Conservation (phyloP, 2,329 filamentous ascomycete species). For the Fusarium ramigenum region DNA sequence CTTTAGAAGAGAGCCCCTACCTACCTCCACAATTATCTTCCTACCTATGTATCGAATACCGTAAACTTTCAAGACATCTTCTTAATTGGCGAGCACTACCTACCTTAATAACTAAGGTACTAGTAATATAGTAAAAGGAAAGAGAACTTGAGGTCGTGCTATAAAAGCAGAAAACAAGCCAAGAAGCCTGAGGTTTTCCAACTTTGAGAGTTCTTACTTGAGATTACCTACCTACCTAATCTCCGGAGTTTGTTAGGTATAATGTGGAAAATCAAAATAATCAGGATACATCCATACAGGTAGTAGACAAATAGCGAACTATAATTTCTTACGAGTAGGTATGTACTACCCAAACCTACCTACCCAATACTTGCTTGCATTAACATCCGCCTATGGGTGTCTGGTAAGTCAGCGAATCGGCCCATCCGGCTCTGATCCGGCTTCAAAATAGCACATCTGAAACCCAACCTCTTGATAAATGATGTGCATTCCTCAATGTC, state of each 20-base stretch:
- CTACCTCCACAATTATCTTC: neutral
- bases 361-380: neutral
- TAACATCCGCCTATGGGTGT: neutral
- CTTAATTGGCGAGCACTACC: neutral
- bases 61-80: neutral
- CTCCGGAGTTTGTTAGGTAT: too few relatives aligned
- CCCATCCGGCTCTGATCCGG: slow-evolving; percentile 12
- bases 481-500: slow-evolving; percentile 8
- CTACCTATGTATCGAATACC: neutral
- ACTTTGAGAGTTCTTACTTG: neutral
- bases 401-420: slow-evolving; percentile 18
- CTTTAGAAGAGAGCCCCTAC: neutral
- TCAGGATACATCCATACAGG: neutral
- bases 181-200: neutral
- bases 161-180: neutral
- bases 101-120: neutral
- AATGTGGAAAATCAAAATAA: neutral
- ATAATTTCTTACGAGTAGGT: neutral
- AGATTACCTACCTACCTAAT: neutral
- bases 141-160: neutral
- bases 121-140: neutral
- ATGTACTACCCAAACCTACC: neutral
- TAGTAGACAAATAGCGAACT: neutral
- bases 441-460: slow-evolving; percentile 19
- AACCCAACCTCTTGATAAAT: slow-evolving; percentile 22